phyloP scores from a whole-genome alignment of 2,329 filamentous ascomycete species.

The Ascochyta lentis region DNA sequence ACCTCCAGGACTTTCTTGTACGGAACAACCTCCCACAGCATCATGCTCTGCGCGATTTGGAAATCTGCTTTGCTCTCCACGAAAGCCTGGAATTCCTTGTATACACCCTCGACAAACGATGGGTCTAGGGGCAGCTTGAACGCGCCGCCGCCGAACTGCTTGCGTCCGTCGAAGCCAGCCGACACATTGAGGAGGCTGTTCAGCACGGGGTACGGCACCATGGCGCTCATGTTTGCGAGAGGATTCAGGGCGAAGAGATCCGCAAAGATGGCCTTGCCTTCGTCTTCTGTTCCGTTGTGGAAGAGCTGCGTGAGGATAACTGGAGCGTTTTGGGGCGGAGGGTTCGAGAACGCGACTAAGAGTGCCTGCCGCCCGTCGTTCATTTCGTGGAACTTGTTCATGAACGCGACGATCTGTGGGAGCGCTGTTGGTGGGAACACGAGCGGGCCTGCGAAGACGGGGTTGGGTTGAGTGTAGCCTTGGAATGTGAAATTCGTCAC shows the following conservation, averaged over 20 bases:
- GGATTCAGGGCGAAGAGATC: slow-evolving; percentile 13
- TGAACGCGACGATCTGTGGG: slow-evolving; percentile 35
- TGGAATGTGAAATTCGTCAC: slow-evolving; percentile 53
- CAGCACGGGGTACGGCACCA: slow-evolving; percentile 42
- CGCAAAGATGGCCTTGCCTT: slow-evolving; percentile 30
- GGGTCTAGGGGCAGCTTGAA: slow-evolving; percentile 44
- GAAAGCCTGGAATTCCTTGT: slow-evolving; percentile 11
- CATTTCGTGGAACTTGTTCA: slow-evolving; percentile 37
- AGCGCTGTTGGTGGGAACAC: slow-evolving; percentile 42
- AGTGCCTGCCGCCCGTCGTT: slow-evolving; percentile 42
- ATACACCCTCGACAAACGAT: slow-evolving; percentile 25
- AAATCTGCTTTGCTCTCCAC: slow-evolving; percentile 12
- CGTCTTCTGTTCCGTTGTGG: slow-evolving; percentile 45
- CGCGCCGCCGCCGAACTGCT: slow-evolving; percentile 47
- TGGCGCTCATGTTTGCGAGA: slow-evolving; percentile 7
- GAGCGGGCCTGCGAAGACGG: slow-evolving; percentile 47
- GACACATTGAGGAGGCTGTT: slow-evolving; percentile 43
- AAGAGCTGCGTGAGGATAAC: slow-evolving; percentile 40
- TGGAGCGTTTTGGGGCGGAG: slow-evolving; percentile 39
- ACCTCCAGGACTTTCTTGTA: slow-evolving; percentile 35
- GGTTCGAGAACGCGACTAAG: slow-evolving; percentile 35
- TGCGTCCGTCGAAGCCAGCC: slow-evolving; percentile 45
- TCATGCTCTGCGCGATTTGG: slow-evolving; percentile 25
- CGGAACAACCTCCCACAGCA: slow-evolving; percentile 40
- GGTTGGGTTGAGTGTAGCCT: slow-evolving; percentile 37